These are phyloP conservation scores for Beauveria brongniartii DNA, from an alignment of 2,329 filamentous ascomycete genomes.

Conservation along the genomic window DNA sequence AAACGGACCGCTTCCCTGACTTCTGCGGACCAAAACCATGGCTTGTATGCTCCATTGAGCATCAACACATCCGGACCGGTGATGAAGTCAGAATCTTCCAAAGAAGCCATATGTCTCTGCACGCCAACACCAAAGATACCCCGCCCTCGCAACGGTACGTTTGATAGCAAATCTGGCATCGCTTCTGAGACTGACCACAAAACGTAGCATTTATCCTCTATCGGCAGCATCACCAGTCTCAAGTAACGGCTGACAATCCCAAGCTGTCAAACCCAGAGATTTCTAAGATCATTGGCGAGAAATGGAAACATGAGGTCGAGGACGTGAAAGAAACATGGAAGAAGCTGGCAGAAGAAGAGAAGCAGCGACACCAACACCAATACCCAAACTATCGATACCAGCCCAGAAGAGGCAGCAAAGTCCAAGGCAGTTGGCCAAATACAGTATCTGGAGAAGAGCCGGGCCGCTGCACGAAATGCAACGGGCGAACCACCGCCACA, in stretches of 20 bases:
- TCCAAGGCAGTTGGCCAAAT: conserved; percentile 23
- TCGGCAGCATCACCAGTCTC: conserved; percentile 82
- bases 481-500: conserved; percentile 57
- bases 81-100: conserved; percentile 22
- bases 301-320: conserved; percentile 74
- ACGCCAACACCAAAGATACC: conserved; percentile 49
- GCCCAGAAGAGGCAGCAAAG: conserved; percentile 55
- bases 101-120: conserved; percentile 47
- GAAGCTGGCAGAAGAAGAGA: conserved; percentile 83
- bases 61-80: conserved; percentile 20
- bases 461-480: conserved; percentile 62
- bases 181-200: neutral
- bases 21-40: conserved; percentile 34
- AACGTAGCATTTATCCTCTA: conserved; percentile 88
- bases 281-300: conserved; percentile 90
- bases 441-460: conserved; percentile 38
- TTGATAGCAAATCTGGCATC: neutral
- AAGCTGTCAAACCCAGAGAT: conserved; percentile 91
- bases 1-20: conserved; percentile 41
- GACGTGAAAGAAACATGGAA: conserved; percentile 83
- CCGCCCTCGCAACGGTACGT: conserved; percentile 51
- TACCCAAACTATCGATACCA: conserved; percentile 95
- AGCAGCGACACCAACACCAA: conserved; percentile 76
- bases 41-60: conserved; percentile 22
- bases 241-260: conserved; percentile 75